Evolutionary conservation across 2,329 filamentous ascomycete species (phyloP), one percentile per base, ranked within the genome.

Genomic region (Aspergillus proliferans): DNA sequence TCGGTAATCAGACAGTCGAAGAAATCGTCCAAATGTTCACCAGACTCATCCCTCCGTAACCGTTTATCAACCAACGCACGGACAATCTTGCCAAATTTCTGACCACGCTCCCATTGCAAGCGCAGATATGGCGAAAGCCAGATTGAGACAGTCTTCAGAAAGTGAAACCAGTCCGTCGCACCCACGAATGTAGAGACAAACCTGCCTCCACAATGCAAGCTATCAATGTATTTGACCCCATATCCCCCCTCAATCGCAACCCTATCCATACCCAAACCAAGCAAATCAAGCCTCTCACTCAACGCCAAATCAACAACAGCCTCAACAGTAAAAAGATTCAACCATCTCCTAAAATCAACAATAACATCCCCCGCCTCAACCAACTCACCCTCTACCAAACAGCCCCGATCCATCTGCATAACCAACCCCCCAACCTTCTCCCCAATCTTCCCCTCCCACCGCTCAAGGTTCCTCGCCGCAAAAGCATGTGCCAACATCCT

Each of bases 21-120:
- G 62, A 82, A 81, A 53, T 82, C 79, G 45, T 78, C 73, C 0
- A 81, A 67, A 49, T 76, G 76, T 58, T 81, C 78, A 10, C 77
- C 78, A 0, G 61, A 63, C 14, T 68, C 43, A 43, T 60, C 55
- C 15, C 56, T 52, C 2, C 56, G 39, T 4, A 61, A 52, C 14
- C 53, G 54, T 4, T 41, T 53, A 10, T 63, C 66, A 0, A 76
- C 67, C 3, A 72, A 72, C 45, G 74, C 70, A 14, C 69, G 64
- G 0, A 75, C 70, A 44, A 79, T 74, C 19, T 68, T 75, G 15
- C 78, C 64, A 70, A 67, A 78, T 41, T 70, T 67, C 24, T 71
- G 58, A 21, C 65, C 68, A n/a, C 70, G 59, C 33, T 45, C 38
- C 26, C 67, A 60, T 33, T 65, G 67, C 19, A 69, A 59, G 3